phyloP scores from a whole-genome alignment of 495 filamentous ascomycete species.

The Penicillium canescens region DNA sequence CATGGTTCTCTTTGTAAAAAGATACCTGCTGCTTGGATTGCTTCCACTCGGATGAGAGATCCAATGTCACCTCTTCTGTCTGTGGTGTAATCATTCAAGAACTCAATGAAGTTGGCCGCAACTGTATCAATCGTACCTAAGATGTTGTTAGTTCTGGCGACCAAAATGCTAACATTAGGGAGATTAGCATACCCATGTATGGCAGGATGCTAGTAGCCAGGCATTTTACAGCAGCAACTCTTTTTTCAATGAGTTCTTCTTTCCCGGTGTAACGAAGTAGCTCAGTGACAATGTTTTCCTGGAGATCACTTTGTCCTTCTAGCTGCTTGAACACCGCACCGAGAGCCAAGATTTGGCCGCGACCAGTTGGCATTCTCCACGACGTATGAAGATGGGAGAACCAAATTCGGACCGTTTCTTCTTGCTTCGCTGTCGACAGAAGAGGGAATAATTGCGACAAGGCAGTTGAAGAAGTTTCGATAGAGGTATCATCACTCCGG shows the following conservation, averaged over 20 bases:
- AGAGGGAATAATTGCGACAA: conserved; percentile 43
- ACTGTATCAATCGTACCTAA: conserved; percentile 29
- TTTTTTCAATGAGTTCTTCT: conserved; percentile 55
- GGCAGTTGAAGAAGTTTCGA: conserved; percentile 49
- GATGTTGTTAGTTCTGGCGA: conserved; percentile 11
- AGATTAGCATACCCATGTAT: conserved; percentile 33
- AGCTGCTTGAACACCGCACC: conserved; percentile 41
- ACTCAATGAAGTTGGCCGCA: conserved; percentile 36
- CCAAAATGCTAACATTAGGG: background rate
- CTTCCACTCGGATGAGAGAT: conserved; percentile 76
- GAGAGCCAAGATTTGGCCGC: conserved; percentile 46
- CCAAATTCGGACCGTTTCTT: conserved; percentile 36
- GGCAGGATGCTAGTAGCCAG: conserved; percentile 50
- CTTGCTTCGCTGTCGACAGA: conserved; percentile 30
- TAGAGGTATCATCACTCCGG: conserved; percentile 47
- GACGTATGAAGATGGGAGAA: conserved; percentile 38
- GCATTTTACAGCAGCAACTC: conserved; percentile 61
- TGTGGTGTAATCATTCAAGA: conserved; percentile 86
- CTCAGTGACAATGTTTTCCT: conserved; percentile 30
- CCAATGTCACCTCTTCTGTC: conserved; percentile 87
- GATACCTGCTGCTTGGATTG: conserved; percentile 59
- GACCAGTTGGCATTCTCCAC: conserved; percentile 40
- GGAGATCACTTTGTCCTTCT: conserved; percentile 17
- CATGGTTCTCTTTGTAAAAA: conserved; percentile 25
- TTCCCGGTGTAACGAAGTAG: conserved; percentile 40